Base-by-base conservation (phyloP, 164 flowering plant species). In the Macadamia integrifolia region DNA sequence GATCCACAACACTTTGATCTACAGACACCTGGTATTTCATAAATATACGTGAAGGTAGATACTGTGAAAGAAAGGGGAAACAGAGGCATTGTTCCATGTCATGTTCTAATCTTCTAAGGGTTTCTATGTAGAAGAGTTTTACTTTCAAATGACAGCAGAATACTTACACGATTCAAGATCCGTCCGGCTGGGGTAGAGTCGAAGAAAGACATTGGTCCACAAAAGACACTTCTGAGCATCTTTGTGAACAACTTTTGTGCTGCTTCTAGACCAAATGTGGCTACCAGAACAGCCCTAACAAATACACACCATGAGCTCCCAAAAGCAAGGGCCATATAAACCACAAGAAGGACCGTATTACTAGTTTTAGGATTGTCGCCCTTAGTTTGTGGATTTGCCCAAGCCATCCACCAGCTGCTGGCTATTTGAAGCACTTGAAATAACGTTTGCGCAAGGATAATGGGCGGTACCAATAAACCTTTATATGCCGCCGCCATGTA, bases 381-480 rank as follows among this genome's bases (percentile, higher is more conserved):
- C 71, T 80, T 77, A 18, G 98, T 90, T 77, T 92, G 99, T 50
- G 99, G 99, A 74, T 89, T 92, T 52, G 99, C 98, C 98, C 98
- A 94, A 40, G 99, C 99, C 99, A 94, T 94, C 99, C 99, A 94
- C 97, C 97, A 94, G 72, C 79, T 94, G 75, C 98, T 87, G 58
- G 94, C 97, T 76, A 94, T 94, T 74, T 94, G 98, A 68, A 94
- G 97, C 74, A 89, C 80, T 74, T 94, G 98, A 83, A 94, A 94
- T 59, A 85, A 60, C 60, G 86, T 69, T 67, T 94, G 99, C 12
- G 98, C 87, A 60, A 94, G 74, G 29, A 94, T 80, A 65, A 94
- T 94, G 53, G 79, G 81, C 1, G 99, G 99, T 64, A 94, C 85
- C 69, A 94, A 75, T 58, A 86, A 61, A 12, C 99, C 99, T 76